Evolutionary conservation across 331 rosid genomes (phyloP), one percentile per base, ranked within the genome.

Genomic region (Dryas integrifolia): DNA sequence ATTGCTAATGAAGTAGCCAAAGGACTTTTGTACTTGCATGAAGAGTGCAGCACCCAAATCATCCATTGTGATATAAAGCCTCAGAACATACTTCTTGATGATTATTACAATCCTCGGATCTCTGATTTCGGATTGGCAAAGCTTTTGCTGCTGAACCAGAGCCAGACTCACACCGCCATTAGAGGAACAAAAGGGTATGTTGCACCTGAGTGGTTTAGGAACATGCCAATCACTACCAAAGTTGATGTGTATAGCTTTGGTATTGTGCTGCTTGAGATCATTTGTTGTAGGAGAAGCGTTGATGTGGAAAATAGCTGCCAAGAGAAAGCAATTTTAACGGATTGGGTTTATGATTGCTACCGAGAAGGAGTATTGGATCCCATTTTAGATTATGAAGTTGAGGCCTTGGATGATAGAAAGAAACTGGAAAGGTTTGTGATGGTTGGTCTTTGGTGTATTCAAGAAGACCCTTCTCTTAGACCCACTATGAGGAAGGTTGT

Each of bases 391-490:
- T 1, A 48, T 12, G 84, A 80, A 6, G 62, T 13, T 44, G 80
- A 75, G 15, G 80, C 73, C 6, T 45, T 56, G 52, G 14, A 38
- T 9, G 81, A 80, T 18, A 1, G 48, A 26, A 69, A 53, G 51
- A 73, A 16, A 11, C 18, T 80, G 12, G 76, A 76, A 39, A 80
- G 56, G 73, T 49, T 40, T 16, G 67, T 80, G 24, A 75, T 58
- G 77, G 50, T 76, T 65, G 77, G 55, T 0, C 49, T 89, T 63
- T 87, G 86, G 90, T 88, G 93, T 47, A 77, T 84, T 24, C 90
- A 91, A 82, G 95, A 91, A 47, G 87, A 88, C 55, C 92, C 88
- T 0, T 30, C 46, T 24, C 69, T 72, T 59, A 76, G 97, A 52
- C 96, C 96, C 3, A 71, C 77, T 24, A 88, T 85, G 86, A 81